phyloP scores from a whole-genome alignment of 2,329 filamentous ascomycete genomes.

The Alternaria triticimaculans region DNA sequence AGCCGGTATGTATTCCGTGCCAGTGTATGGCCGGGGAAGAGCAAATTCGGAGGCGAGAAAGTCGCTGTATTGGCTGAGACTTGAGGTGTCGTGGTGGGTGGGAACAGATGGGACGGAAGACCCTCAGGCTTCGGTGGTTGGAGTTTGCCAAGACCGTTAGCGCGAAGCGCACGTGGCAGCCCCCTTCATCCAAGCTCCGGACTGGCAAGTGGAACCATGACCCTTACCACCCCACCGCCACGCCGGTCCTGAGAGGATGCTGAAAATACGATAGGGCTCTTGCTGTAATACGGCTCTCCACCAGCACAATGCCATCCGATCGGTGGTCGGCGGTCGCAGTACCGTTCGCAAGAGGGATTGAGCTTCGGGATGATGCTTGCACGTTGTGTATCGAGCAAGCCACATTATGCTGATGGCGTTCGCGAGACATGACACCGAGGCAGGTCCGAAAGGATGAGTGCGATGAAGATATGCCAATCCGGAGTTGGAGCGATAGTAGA shows the following conservation, averaged over 20 bases:
- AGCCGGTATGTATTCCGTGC: too few species aligned
- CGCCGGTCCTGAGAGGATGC: not conserved
- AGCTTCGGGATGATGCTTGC: not conserved
- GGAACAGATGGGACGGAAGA: not conserved
- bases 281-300: constrained; percentile 1
- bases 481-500: not conserved
- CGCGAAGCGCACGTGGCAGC: not conserved
- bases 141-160: not conserved
- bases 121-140: not conserved
- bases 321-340: not conserved
- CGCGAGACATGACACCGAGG: not conserved
- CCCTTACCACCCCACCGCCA: not conserved
- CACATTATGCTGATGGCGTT: not conserved
- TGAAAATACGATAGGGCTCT: not conserved
- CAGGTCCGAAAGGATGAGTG: not conserved
- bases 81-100: not conserved
- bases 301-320: not conserved
- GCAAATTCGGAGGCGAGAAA: not conserved
- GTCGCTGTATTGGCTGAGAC: not conserved
- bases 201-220: not conserved
- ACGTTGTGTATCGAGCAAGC: not conserved
- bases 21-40: not conserved
- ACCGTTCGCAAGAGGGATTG: not conserved
- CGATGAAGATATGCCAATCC: not conserved
- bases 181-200: not conserved